Conservation (phyloP, 495 filamentous ascomycete species). For the Annulohypoxylon nitens region DNA sequence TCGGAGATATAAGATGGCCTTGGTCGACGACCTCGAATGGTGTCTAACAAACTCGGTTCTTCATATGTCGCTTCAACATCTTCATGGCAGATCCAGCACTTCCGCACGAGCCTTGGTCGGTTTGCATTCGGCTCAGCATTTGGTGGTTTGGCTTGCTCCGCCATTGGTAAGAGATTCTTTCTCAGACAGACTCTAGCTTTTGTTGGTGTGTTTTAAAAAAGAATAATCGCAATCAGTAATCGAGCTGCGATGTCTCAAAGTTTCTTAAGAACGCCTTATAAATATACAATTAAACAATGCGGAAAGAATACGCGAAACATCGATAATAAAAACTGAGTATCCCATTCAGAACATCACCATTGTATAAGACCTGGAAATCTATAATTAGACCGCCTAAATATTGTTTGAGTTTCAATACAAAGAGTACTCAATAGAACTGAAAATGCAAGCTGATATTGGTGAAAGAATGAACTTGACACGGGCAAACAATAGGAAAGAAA, state of each 20-base stretch:
- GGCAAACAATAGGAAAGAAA: slow-evolving; percentile 11
- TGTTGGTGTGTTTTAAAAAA: slow-evolving; percentile 5
- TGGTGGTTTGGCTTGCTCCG: slow-evolving; percentile 22
- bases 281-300: slow-evolving; percentile 15
- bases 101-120: slow-evolving; percentile 60
- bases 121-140: slow-evolving; percentile 48
- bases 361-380: slow-evolving; percentile 24
- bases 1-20: slow-evolving; percentile 79
- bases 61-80: slow-evolving; percentile 82
- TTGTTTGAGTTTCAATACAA: slow-evolving; percentile 32
- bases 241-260: not conserved
- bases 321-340: slow-evolving; percentile 9
- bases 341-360: slow-evolving; percentile 38
- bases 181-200: not conserved
- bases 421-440: slow-evolving; percentile 27
- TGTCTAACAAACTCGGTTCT: slow-evolving; percentile 69
- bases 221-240: slow-evolving; percentile 1
- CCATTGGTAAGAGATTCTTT: not conserved
- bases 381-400: slow-evolving; percentile 26
- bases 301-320: slow-evolving; percentile 14
- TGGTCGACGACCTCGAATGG: slow-evolving; percentile 71
- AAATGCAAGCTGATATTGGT: slow-evolving; percentile 18
- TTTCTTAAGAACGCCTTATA: slow-evolving; percentile 7
- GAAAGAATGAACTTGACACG: slow-evolving; percentile 33
- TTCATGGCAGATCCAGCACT: slow-evolving; percentile 94